Conservation (phyloP, 2,329 filamentous ascomycete species). For the Akanthomyces lecanii region DNA sequence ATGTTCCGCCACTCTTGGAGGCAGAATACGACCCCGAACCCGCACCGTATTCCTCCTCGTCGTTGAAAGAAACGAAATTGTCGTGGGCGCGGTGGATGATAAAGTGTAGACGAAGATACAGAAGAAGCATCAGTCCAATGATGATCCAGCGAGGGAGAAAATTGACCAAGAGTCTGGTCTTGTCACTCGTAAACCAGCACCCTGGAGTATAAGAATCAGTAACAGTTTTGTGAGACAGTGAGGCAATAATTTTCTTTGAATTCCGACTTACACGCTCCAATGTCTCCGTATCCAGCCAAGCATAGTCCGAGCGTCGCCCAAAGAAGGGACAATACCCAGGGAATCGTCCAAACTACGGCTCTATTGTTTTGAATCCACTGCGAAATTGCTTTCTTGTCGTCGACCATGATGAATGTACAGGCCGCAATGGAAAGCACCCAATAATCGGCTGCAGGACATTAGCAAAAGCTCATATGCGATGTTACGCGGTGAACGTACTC, state of each 20-base stretch:
- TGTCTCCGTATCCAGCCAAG: slow-evolving; percentile 30
- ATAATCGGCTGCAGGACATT: slow-evolving; percentile 29
- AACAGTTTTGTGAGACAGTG: background rate
- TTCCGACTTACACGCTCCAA: slow-evolving; percentile 26
- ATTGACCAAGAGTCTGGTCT: slow-evolving; percentile 35
- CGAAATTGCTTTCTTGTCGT: slow-evolving; percentile 32
- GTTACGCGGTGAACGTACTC: slow-evolving; percentile 18
- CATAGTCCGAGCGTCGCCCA: slow-evolving; percentile 33
- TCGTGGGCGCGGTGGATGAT: slow-evolving; percentile 36
- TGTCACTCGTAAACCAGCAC: slow-evolving; percentile 37
- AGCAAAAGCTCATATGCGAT: background rate
- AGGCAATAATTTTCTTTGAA: background rate
- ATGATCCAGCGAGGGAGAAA: slow-evolving; percentile 41
- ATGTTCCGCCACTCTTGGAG: slow-evolving; percentile 21
- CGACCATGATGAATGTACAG: slow-evolving; percentile 38
- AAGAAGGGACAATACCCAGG: slow-evolving; percentile 34
- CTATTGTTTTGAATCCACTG: slow-evolving; percentile 35
- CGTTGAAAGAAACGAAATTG: slow-evolving; percentile 29
- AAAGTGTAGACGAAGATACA: slow-evolving; percentile 37
- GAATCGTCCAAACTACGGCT: slow-evolving; percentile 30
- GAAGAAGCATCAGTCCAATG: slow-evolving; percentile 33
- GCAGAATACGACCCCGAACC: slow-evolving; percentile 3
- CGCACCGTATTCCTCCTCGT: slow-evolving; percentile 15
- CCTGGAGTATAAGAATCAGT: background rate
- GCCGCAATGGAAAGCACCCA: slow-evolving; percentile 40